These are phyloP conservation scores for Osmanthus fragrans DNA, from an alignment of 257 asterid genomes.

Conservation along the genomic window DNA sequence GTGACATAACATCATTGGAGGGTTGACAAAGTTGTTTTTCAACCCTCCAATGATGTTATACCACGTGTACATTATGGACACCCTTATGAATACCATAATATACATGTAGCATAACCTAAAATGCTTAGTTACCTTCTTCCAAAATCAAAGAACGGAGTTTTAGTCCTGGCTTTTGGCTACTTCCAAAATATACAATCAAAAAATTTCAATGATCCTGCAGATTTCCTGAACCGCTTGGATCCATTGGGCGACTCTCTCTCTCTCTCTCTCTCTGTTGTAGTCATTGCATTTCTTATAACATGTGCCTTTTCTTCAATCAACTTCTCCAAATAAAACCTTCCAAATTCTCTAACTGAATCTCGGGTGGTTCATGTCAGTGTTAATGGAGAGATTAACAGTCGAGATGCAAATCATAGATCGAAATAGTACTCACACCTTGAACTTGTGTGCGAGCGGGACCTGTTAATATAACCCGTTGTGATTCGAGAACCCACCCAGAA, in stretches of 20 bases:
- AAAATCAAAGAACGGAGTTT: background rate
- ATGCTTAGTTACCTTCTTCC: constrained; percentile 14
- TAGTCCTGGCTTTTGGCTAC: background rate
- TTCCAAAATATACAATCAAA: constrained; percentile 7
- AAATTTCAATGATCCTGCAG: background rate
- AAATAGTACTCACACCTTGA: background rate
- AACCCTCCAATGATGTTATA: no score
- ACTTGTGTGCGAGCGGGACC: no score
- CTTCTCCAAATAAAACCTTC: constrained; percentile 7
- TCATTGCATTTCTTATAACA: constrained; percentile 51
- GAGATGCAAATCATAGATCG: constrained; percentile 12
- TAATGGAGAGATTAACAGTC: no score
- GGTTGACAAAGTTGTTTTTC: no score
- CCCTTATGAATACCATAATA: no score
- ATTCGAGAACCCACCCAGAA: constrained; percentile 79
- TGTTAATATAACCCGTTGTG: constrained; percentile 31
- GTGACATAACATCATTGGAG: no score
- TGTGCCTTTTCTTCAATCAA: background rate
- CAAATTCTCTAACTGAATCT: background rate
- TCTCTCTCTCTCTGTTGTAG: constrained; percentile 35
- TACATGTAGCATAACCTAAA: no score
- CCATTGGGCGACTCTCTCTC: background rate
- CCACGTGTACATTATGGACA: no score
- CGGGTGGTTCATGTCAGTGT: no score
- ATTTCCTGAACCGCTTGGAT: background rate